Evolutionary conservation across 2,329 filamentous ascomycete species (phyloP), one percentile per base, ranked within the genome.

Genomic region (Rosellinia necatrix): DNA sequence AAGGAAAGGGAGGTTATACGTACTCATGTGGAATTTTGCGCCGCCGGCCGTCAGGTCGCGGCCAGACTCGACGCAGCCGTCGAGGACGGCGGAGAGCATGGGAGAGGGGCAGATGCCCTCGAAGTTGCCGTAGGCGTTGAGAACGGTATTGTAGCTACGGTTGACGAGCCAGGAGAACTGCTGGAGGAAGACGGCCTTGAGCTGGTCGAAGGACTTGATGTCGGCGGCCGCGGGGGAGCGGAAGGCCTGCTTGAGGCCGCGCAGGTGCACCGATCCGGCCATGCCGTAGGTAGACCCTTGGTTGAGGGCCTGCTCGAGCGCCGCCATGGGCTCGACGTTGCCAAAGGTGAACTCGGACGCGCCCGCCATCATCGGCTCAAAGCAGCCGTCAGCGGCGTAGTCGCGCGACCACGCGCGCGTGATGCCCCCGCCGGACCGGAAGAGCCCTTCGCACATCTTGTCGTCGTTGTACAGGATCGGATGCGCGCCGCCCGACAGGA

Each of bases 1-100:
- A 17, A 35, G 2, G 22, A 10, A 22, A n/a, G 19, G 17, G 12
- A 2, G n/a, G n/a, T 6, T 9, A 15, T 40, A 51, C 57, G 15
- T 17, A 59, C 57, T 24, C 5, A 60, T 57, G 37, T 60, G 57
- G 27, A 59, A 60, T 15, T 60, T 60, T 5, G 57, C 53, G n/a
- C 57, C 57, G 19, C 57, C 57, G 6, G 49, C 27, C 2, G 57
- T 57, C 22, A 60, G n/a, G 32, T 60, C 57, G 19, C 30, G 53
- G 10, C 53, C 49, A 2, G 53, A 57, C 12, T 60, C 57, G 4
- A 60, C 40, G 12, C 57, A 60, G 22, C 57, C 57, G 8, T 57
- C 53, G 4, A 59, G 53, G 10, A 59, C 5, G 2, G 37, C 53
- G 4, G 57, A 59, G 12, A 59, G 57, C 34, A 59, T 15, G 8